Conservation (phyloP, 768 basidiomycete genomes). For the Lentinus brumalis region DNA sequence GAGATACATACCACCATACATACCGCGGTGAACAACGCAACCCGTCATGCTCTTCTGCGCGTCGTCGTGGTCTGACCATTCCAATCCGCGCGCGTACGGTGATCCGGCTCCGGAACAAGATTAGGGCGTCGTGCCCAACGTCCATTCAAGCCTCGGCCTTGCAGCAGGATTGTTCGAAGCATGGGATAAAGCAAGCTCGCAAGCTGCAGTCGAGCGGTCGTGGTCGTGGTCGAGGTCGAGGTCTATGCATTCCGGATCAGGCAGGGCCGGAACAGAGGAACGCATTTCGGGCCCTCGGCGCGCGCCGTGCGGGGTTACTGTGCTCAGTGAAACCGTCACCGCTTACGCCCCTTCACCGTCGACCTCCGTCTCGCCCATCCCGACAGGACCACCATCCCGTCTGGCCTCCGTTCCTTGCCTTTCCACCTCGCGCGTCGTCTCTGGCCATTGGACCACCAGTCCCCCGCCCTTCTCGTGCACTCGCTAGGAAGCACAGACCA, state of each 20-base stretch:
- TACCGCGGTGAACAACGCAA: neutral
- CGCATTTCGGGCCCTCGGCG: constrained; percentile 4
- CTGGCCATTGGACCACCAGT: constrained; percentile 1
- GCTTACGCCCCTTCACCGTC: constrained; percentile 2
- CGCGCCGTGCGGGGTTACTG: neutral
- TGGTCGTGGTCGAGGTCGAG: neutral
- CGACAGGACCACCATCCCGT: neutral
- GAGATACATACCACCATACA: too few relatives aligned
- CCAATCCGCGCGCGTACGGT: too few relatives aligned
- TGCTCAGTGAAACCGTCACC: neutral
- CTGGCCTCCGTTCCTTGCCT: neutral
- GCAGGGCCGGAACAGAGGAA: constrained; percentile 5
- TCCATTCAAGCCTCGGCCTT: too few relatives aligned
- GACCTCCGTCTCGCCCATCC: constrained; percentile 3
- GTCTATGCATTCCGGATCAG: neutral
- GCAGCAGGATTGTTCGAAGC: neutral
- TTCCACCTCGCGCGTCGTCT: neutral
- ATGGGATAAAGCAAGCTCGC: neutral
- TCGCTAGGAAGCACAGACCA: neutral
- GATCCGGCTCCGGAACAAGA: too few relatives aligned
- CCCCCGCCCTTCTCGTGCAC: neutral
- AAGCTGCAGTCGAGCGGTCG: too few relatives aligned
- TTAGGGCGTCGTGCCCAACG: too few relatives aligned
- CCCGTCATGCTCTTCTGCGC: too few relatives aligned
- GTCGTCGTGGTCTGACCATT: too few relatives aligned